Conservation (phyloP, 306 rosid species). For the Prunus dulcis region DNA sequence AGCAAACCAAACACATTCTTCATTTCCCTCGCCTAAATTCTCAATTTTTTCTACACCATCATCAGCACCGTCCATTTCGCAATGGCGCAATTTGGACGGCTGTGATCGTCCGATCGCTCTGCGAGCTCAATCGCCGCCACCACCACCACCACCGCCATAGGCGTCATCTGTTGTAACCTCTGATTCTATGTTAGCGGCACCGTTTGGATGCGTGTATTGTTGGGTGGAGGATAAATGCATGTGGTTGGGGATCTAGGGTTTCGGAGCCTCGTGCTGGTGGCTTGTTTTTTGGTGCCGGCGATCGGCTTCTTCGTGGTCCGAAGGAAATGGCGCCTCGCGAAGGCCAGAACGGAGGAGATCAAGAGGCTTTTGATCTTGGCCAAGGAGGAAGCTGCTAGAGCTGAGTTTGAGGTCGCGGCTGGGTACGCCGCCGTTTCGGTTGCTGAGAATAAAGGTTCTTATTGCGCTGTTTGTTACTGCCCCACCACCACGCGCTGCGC, state of each 20-base stretch:
- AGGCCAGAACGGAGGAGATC: slow-evolving; percentile 73
- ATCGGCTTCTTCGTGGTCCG: slow-evolving; percentile 47
- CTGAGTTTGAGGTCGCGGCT: slow-evolving; percentile 62
- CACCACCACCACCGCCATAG: slow-evolving; percentile 9
- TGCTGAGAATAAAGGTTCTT: slow-evolving; percentile 19
- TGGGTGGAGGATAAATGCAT: slow-evolving; percentile 69
- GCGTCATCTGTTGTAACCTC: slow-evolving; percentile 15
- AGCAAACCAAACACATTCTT: slow-evolving; percentile 5
- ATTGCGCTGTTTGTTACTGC: slow-evolving; percentile 69
- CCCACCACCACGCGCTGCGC: slow-evolving; percentile 80
- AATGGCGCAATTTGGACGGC: not conserved
- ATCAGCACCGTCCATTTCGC: not conserved
- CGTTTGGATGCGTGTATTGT: slow-evolving; percentile 51
- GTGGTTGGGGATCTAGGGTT: slow-evolving; percentile 81
- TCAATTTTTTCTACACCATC: not conserved
- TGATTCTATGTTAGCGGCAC: slow-evolving; percentile 44
- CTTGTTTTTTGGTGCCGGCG: slow-evolving; percentile 43
- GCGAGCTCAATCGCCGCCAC: slow-evolving; percentile 8
- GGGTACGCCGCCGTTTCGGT: slow-evolving; percentile 23
- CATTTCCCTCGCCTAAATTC: not conserved
- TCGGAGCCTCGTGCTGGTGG: slow-evolving; percentile 58
- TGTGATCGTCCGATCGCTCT: slow-evolving; percentile 12
- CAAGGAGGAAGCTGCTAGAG: slow-evolving; percentile 70
- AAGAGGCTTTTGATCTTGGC: slow-evolving; percentile 68
- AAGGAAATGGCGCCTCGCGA: slow-evolving; percentile 63